Evolutionary conservation across 495 filamentous ascomycete species (phyloP), one percentile per base, ranked within the genome.

Genomic region (Wilcoxina mikolae): DNA sequence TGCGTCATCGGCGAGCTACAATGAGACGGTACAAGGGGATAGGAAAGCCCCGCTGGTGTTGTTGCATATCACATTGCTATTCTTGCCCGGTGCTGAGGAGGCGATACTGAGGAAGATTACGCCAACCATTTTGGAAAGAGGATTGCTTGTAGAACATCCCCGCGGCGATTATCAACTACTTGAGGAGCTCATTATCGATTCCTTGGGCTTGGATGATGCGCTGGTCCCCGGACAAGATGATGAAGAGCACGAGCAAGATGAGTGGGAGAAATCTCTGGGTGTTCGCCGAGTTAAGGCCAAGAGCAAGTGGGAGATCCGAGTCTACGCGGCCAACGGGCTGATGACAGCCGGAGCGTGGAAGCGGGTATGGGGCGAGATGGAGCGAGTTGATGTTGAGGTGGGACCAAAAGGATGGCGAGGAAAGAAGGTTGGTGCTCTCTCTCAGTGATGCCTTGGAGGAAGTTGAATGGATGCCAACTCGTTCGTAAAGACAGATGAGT

Each of bases 321-420:
- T 96, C 11, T 98, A 87, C 56, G 91, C 91, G 1, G 84, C 85
- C 2, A 98, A 96, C 67, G 91, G 91, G 0, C 70, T 96, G 50
- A 90, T 98, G 85, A 76, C 80, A 39, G 80, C 87, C 11, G 87
- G 86, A 2, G 89, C 91, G 0, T 98, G 91, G 91, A 80, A 80
- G 25, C 86, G 87, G 15, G 88, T 84, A 28, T 98, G 91, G 91
- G 81, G 76, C 52, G 89, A 95, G 65, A 98, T 98, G 91, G 91
- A 98, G 68, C 77, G 89, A 27, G 85, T 96, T 5, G 91, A 98
- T 68, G 84, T 93, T 0, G 91, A 98, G 65, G 78, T 98, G 57
- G 80, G 82, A 53, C 80, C 87, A 3, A 35, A 35, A 15, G 31
- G 7, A 35, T 7, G 31, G 31, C 7, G 31, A 35, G 31, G 31